A percentile compares a stretch with the other conserved stretches of the same genome.
Evolutionary conservation across 306 rosid species (phyloP).

Genomic region (Echinosophora koreensis): DNA sequence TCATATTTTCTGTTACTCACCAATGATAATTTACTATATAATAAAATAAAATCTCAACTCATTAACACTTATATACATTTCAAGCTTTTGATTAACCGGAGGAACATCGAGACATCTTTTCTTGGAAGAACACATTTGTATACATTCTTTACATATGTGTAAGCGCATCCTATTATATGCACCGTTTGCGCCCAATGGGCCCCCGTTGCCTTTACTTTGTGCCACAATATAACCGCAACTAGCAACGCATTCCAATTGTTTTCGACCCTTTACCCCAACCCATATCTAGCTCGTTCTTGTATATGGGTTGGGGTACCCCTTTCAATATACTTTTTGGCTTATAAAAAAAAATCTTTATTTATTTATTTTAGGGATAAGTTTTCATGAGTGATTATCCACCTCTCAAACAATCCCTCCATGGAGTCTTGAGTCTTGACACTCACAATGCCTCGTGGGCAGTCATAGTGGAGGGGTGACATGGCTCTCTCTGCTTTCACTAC

Average conservation of each 20-base stretch:
- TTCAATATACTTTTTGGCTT: too few species aligned
- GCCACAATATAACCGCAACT: conserved; percentile 61
- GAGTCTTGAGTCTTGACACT: conserved; percentile 20
- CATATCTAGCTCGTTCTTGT: too few species aligned
- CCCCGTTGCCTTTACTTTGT: conserved; percentile 58
- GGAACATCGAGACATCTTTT: too few species aligned
- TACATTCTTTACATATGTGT: not conserved
- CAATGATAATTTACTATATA: too few species aligned
- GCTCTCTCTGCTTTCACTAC: conserved; percentile 54
- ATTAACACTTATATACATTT: too few species aligned
- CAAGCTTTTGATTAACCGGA: too few species aligned
- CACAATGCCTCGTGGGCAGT: conserved; percentile 24
- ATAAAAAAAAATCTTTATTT: conserved; percentile 43
- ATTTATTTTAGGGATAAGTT: conserved; percentile 38
- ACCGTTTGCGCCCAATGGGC: conserved; percentile 41
- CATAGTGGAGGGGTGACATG: conserved; percentile 57
- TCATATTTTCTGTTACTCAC: too few species aligned
- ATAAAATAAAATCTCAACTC: too few species aligned
- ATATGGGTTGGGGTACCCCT: too few species aligned
- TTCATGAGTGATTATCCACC: conserved; percentile 38
- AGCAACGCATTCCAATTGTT: conserved; percentile 58
- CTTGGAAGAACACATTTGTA: too few species aligned
- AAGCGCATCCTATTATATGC: conserved; percentile 3
- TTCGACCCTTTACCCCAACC: conserved; percentile 41
- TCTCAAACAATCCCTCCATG: conserved; percentile 36